Evolutionary conservation across 2,329 filamentous ascomycete species (phyloP), one percentile per base, ranked within the genome.

Genomic region (Harringtonia aguacate): DNA sequence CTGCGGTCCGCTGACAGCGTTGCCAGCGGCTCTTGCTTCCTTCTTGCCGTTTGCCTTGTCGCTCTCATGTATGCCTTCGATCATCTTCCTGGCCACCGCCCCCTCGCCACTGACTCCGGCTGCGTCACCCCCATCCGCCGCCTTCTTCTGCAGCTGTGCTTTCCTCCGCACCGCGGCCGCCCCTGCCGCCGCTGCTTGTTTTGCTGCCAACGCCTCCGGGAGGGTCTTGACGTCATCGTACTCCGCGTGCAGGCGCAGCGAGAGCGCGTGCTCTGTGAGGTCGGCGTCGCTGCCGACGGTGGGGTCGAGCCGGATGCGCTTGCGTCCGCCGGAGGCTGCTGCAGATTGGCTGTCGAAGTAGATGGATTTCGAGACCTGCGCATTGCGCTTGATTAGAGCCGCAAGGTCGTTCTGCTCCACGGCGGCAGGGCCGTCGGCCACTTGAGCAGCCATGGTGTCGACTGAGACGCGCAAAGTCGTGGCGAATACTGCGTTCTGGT

Each of bases 201-300:
- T 92, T 20, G 85, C 81, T 30, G 85, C 85, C 18, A 95, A 72
- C 2, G 77, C 77, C 20, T 82, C 77, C 7, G 89, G 89, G 4
- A 95, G 72, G 49, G 84, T 81, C 58, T 79, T 77, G 20, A 92
- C 81, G 56, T 81, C 70, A 53, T 80, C 75, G 62, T 95, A 95
- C 66, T 95, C 88, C 56, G 69, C 70, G 43, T 72, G 71, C 57
- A 85, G 78, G 39, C 81, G 76, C 43, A 72, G 62, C 27, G 72
- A 65, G 36, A 80, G 65, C 41, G 67, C 65, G 37, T 68, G 53
- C 48, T 62, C 59, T 43, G 60, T 60, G 35, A 64, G 55, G 46
- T 62, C 59, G 8, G 69, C 63, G 39, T 66, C 63, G 41, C n/a
- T 33, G 27, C 42, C 43, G 45, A 67, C 61, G 4, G 64, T 60